Base-by-base conservation (phyloP, 352 stramenopile genomes). In the Pythium rishiriense region DNA sequence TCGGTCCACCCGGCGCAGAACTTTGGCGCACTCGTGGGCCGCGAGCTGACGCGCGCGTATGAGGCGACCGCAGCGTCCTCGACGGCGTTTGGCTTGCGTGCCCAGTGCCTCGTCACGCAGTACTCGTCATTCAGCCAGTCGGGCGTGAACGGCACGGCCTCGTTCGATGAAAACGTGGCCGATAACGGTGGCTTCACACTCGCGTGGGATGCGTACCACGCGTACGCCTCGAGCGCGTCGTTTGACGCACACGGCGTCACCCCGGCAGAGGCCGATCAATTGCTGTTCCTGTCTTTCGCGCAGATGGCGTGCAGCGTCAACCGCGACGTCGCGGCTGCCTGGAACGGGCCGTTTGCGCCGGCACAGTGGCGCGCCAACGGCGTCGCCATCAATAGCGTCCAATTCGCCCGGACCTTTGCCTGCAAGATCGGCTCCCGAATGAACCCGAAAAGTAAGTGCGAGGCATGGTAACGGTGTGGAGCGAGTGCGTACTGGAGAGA, bases 11-110 rank as follows among this genome's bases (percentile, higher is more conserved):
- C 88, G 50, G 87, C 88, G 19, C 83, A 93, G 21, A 97, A 97
- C 58, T 98, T 94, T 66, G 93, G 93, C 11, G 77, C 84, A 0
- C 94, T 98, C 62, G 89, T 97, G 6, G 94, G 91, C 1, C 94
- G 98, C 66, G 94, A 98, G 73, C 95, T 98, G 68, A 97, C 88
- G 7, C 94, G 98, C 60, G 94, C 90, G 0, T 98, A 98, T 58
- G 94, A 98, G 66, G 88, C 92, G 56, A 86, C 89, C 59, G 94
- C 92, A 33, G 83, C 6, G 86, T 96, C 42, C 96, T 83, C 47
- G 79, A 93, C 51, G 87, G 68, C 22, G 50, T 98, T 94, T 56
- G 55, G 87, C 22, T 37, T 46, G n/a, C 80, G 83, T 17, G 79
- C 83, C 0, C 43, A 72, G 56, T 92, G 83, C 46, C 69, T 90